Percentiles rank a stretch among this genome's conserved stretches.
phyloP scores from a whole-genome alignment of 2,329 filamentous ascomycete genomes.

The Zymoseptoria crescenta region DNA sequence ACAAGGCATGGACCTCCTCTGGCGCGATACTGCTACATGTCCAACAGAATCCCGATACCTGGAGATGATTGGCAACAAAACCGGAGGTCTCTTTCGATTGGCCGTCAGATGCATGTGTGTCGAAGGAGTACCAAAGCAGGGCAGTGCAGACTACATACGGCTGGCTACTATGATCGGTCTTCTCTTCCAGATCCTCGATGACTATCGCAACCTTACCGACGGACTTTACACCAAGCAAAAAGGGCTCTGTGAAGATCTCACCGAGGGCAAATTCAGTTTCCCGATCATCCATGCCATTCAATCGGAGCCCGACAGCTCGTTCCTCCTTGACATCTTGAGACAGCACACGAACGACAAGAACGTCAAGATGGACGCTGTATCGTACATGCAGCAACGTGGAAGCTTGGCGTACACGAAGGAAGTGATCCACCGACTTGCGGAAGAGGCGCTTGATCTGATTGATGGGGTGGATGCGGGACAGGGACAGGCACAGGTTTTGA shows the following conservation, averaged over 20 bases:
- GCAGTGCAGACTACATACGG: constrained; percentile 58
- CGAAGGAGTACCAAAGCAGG: no score
- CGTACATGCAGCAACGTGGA: constrained; percentile 79
- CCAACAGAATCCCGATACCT: constrained; percentile 83
- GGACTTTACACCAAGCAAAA: constrained; percentile 72
- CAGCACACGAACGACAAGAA: constrained; percentile 81
- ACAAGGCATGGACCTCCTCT: constrained; percentile 87
- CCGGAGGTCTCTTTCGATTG: constrained; percentile 75
- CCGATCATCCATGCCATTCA: constrained; percentile 91
- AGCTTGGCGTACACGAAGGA: constrained; percentile 79
- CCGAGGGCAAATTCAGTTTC: constrained; percentile 95
- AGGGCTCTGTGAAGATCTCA: constrained; percentile 89
- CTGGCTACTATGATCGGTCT: constrained; percentile 80
- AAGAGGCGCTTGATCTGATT: constrained; percentile 37
- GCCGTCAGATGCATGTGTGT: constrained; percentile 85
- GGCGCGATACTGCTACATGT: constrained; percentile 76
- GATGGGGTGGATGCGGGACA: constrained; percentile 32
- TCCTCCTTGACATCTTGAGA: constrained; percentile 85
- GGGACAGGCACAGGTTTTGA: no score
- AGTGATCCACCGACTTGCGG: constrained; percentile 42
- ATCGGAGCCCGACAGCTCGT: constrained; percentile 61
- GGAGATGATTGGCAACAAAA: constrained; percentile 92
- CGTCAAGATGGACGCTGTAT: constrained; percentile 84
- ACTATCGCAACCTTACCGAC: constrained; percentile 75
- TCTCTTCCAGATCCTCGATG: constrained; percentile 85